These are phyloP conservation scores for Magnusiomyces paraingens DNA, from an alignment of 1,139 yeast species.

Conservation along the genomic window DNA sequence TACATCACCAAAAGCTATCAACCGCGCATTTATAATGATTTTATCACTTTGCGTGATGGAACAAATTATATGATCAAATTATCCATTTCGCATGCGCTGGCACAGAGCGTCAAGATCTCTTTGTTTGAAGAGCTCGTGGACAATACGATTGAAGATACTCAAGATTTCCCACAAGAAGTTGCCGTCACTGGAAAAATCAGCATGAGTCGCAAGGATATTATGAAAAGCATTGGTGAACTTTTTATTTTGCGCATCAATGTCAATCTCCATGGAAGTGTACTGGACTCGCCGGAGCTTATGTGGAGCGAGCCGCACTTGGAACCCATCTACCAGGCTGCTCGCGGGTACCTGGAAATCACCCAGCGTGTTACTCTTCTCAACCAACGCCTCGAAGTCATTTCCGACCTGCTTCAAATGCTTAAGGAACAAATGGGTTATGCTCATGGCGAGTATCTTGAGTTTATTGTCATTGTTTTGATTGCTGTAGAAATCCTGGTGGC, in stretches of 20 bases:
- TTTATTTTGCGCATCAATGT: slow-evolving; percentile 78
- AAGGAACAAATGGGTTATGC: slow-evolving; percentile 95
- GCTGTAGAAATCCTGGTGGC: slow-evolving; percentile 91
- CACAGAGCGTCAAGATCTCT: slow-evolving; percentile 90
- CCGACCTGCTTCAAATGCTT: slow-evolving; percentile 88
- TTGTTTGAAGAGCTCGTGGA: slow-evolving; percentile 91
- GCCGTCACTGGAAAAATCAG: slow-evolving; percentile 92
- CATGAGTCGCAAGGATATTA: slow-evolving; percentile 88
- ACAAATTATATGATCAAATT: slow-evolving; percentile 83
- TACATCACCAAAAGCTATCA: slow-evolving; percentile 89
- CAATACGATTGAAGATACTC: slow-evolving; percentile 93
- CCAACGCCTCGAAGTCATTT: slow-evolving; percentile 86
- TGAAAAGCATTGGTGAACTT: slow-evolving; percentile 94
- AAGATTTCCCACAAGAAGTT: slow-evolving; percentile 92
- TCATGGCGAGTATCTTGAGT: slow-evolving; percentile 77
- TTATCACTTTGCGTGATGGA: slow-evolving; percentile 86
- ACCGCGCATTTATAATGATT: slow-evolving; percentile 92
- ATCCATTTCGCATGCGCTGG: slow-evolving; percentile 84
- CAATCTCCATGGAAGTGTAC: slow-evolving; percentile 87
- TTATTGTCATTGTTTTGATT: slow-evolving; percentile 85
- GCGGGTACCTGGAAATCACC: slow-evolving; percentile 90
- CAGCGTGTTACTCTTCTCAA: slow-evolving; percentile 85
- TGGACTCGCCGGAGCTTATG: slow-evolving; percentile 96
- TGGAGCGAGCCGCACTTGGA: slow-evolving; percentile 98
- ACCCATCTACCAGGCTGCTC: slow-evolving; percentile 92